phyloP scores from a whole-genome alignment of 2,329 filamentous ascomycete genomes.

The Trichoderma endophyticum region DNA sequence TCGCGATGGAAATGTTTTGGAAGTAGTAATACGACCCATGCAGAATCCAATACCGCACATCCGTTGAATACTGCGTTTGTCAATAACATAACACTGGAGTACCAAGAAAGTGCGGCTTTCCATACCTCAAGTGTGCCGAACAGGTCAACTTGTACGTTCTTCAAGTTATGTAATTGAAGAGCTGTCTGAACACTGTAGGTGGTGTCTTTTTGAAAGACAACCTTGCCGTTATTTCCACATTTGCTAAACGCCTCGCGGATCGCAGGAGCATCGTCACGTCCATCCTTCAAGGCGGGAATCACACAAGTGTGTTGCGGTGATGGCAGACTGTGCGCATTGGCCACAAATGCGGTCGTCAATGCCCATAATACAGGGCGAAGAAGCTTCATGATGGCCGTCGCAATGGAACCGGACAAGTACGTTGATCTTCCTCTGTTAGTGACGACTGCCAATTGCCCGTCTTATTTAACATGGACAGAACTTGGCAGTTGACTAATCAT shows the following conservation, averaged over 20 bases:
- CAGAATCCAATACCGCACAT: slow-evolving; percentile 5
- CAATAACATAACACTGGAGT: background rate
- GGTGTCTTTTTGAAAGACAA: background rate
- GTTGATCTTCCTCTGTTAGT: background rate
- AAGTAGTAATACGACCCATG: slow-evolving; percentile 7
- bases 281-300: background rate
- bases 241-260: background rate
- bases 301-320: background rate
- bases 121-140: background rate
- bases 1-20: background rate
- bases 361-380: background rate
- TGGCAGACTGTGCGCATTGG: background rate
- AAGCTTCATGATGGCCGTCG: background rate
- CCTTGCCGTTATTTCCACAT: slow-evolving; percentile 1
- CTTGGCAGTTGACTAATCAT: background rate
- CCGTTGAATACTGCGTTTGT: slow-evolving; percentile 1
- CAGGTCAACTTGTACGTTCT: background rate
- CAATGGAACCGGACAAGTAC: background rate
- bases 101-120: background rate
- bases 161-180: background rate
- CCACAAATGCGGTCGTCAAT: background rate
- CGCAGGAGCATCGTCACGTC: background rate
- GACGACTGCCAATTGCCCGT: too few relatives aligned
- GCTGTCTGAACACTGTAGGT: background rate
- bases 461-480: background rate